Evolutionary conservation across 169 alveolate genomes (phyloP).

Genomic region (Theileria luwenshuni): DNA sequence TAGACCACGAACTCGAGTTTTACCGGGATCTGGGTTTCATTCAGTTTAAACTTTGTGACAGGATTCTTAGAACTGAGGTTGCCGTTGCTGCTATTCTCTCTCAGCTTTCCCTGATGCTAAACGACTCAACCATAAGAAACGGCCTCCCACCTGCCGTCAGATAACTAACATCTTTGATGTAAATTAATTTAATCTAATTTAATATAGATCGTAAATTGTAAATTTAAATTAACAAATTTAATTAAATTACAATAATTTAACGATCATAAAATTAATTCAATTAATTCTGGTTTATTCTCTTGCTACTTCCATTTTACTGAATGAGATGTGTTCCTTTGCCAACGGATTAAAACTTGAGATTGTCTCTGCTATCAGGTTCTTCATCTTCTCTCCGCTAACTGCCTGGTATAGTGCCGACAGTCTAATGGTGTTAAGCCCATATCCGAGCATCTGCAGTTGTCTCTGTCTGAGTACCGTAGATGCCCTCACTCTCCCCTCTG

Average conservation of each 20-base stretch:
- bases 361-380: slow-evolving; percentile 53
- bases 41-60: slow-evolving; percentile 39
- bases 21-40: slow-evolving; percentile 40
- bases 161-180: too few relatives aligned
- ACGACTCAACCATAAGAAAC: slow-evolving; percentile 37
- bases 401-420: slow-evolving; percentile 38
- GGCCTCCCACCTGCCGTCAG: slow-evolving; percentile 45
- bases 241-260: not conserved
- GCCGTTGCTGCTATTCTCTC: slow-evolving; percentile 56
- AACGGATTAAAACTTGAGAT: slow-evolving; percentile 37
- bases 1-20: slow-evolving; percentile 60
- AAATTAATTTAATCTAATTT: too few relatives aligned
- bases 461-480: slow-evolving; percentile 57
- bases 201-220: not conserved
- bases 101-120: slow-evolving; percentile 43
- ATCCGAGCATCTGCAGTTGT: slow-evolving; percentile 62
- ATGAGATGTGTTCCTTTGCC: slow-evolving; percentile 56
- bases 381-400: slow-evolving; percentile 15
- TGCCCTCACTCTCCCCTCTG: slow-evolving; percentile 51
- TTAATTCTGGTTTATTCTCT: not conserved
- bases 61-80: slow-evolving; percentile 62
- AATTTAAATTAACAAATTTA: not conserved
- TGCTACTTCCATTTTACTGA: not conserved
- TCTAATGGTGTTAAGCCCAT: slow-evolving; percentile 39
- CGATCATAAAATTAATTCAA: not conserved